Evolutionary conservation across 2,329 filamentous ascomycete species (phyloP), one percentile per base, ranked within the genome.

Genomic region (Apiospora aurea): DNA sequence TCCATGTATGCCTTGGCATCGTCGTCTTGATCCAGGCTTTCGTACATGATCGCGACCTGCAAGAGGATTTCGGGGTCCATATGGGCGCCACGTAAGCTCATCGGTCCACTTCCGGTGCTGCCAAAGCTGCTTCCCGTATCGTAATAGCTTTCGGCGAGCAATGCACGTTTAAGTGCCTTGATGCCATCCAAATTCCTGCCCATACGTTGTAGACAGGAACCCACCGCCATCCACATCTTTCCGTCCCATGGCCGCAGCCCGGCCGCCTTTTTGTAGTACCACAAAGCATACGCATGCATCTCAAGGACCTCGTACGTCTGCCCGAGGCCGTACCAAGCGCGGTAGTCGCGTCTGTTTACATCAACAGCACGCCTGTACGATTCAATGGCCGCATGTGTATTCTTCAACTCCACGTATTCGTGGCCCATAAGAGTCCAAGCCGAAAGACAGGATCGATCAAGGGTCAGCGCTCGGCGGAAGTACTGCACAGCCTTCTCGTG

Each of bases 391-490:
- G 96, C 96, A 78, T 99, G 96, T 0, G 96, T 98, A 80, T 99
- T 99, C 80, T 98, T 99, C 83, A 99, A 91, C 82, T 99, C 96
- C 70, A 98, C 95, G 77, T 98, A 99, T 81, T 99, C 96, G 81
- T 99, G 96, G 0, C 96, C 96, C 96, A 99, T 98, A 0, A 99
- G 87, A 0, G 96, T 99, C 96, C 96, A 99, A 1, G 96, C 96
- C 0, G 95, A 97, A 21, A 98, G 88, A 80, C 96, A 99, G 38
- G 91, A 92, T 13, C 96, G 91, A 80, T 99, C 96, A 0, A 99
- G 87, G 0, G 94, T 97, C 26, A 99, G 84, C 0, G 96, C 96
- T 29, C 96, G 92, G 4, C 96, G 93, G 85, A 99, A 99, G 82
- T 98, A 98, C 84, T 98, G 95, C 70, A 99, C 95, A 0, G 96